A percentile compares a stretch with the other conserved stretches of the same genome.
These are phyloP conservation scores for Rhodotorula sphaerocarpa DNA, from an alignment of 768 basidiomycete species.

Conservation along the genomic window DNA sequence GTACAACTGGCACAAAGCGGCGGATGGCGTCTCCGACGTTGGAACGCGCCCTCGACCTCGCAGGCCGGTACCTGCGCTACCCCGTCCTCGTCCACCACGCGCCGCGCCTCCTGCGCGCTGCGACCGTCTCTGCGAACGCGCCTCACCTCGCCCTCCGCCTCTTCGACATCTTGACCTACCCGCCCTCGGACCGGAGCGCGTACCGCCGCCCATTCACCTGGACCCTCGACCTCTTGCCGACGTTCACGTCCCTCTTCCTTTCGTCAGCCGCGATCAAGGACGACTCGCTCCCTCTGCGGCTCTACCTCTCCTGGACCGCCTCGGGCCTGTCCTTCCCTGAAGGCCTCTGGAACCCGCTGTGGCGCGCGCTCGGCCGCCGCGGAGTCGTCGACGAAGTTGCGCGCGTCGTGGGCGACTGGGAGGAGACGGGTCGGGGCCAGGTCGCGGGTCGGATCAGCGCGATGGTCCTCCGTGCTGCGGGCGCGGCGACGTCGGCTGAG, in stretches of 20 bases:
- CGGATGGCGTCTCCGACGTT: not conserved
- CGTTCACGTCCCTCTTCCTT: constrained; percentile 16
- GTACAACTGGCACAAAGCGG: not conserved
- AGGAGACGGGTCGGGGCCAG: constrained; percentile 16
- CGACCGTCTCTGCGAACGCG: constrained; percentile 3
- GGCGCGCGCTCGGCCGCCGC: constrained; percentile 1
- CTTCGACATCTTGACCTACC: constrained; percentile 2
- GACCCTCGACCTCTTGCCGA: not conserved
- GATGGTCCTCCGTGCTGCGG: not conserved
- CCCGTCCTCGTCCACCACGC: constrained; percentile 13
- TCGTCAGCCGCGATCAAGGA: constrained; percentile 6
- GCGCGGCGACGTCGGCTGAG: not conserved
- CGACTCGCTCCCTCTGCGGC: constrained; percentile 8
- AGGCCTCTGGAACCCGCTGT: constrained; percentile 18
- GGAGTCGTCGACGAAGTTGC: constrained; percentile 10
- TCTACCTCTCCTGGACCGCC: constrained; percentile 25
- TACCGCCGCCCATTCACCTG: constrained; percentile 6
- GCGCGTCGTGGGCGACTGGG: constrained; percentile 22
- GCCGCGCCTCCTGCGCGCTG: constrained; percentile 4
- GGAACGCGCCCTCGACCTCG: constrained; percentile 2
- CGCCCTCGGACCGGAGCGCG: not conserved
- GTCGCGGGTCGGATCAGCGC: constrained; percentile 6
- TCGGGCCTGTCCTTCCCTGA: constrained; percentile 19
- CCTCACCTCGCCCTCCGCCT: constrained; percentile 9
- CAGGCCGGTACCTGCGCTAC: not conserved